Base-by-base conservation (phyloP, 148 eudicot species). In the Rhododendron vialii region DNA sequence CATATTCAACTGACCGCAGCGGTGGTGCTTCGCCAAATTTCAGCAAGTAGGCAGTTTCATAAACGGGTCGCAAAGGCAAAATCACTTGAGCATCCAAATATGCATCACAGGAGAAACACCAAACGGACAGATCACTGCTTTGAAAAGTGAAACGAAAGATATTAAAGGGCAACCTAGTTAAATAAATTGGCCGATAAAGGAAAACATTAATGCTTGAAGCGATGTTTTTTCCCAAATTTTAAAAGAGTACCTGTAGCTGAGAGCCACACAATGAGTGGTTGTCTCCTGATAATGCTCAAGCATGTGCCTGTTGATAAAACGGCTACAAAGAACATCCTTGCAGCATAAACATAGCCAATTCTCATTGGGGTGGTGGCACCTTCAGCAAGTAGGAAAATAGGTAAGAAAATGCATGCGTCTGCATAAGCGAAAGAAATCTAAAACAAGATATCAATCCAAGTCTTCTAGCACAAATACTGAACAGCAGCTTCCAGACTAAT, bases 251-350 rank as follows among this genome's bases (percentile, higher is more conserved):
- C 99, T 95, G 94, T 89, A 96, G 85, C 99, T 96, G n/a, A 96
- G 94, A 1, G 96, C 99, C 51, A 96, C 57, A 85, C 91, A 91
- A 61, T 96, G 98, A 69, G 89, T 87, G 71, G 90, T 86, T 33
- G 74, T 89, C 77, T 92, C 86, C 87, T 90, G 92, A 85, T 86
- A 93, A 86, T 96, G 99, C 89, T 93, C 93, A 11, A 96, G 93
- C 99, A 96, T 96, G 85, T 96, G 99, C 91, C 89, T 92, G 87
- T 96, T 95, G 33, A 95, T 91, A 86, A 95, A 96, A 43, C 99
- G 97, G 89, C 99, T 94, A 87, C 99, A 96, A 26, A 92, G 91
- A 76, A 95, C 99, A 30, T 92, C 96, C 88, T 95, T 95, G 84
- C 99, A 96, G 90, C 89, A 84, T 87, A 96, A 90, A 88, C 99